phyloP scores from a whole-genome alignment of 2,329 filamentous ascomycete species.

The Blastomyces gilchristii region DNA sequence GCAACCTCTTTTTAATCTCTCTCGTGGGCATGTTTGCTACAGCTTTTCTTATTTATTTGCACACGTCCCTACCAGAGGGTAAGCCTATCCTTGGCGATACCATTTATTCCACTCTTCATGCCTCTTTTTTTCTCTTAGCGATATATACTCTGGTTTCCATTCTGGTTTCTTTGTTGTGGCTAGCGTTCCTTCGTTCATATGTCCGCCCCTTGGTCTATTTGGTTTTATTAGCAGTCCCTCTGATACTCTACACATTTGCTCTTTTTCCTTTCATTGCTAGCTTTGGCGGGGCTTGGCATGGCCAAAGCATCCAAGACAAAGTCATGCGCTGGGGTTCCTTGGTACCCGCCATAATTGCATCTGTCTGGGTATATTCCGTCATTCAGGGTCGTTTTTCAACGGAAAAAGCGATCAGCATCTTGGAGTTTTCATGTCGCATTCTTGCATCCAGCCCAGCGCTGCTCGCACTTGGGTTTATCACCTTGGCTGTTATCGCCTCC shows the following conservation, averaged over 20 bases:
- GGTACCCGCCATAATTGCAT: slow-evolving; percentile 60
- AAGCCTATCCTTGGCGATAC: slow-evolving; percentile 71
- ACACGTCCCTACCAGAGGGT: slow-evolving; percentile 61
- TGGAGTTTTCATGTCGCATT: slow-evolving; percentile 87
- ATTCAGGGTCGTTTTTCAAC: slow-evolving; percentile 71
- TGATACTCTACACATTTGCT: slow-evolving; percentile 79
- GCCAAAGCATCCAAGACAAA: slow-evolving; percentile 71
- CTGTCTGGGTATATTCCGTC: slow-evolving; percentile 75
- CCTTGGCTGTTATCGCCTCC: slow-evolving; percentile 61
- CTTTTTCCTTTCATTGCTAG: slow-evolving; percentile 86
- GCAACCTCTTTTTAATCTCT: slow-evolving; percentile 76
- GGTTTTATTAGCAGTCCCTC: slow-evolving; percentile 72
- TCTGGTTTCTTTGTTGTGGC: slow-evolving; percentile 79
- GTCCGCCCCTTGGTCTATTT: slow-evolving; percentile 71
- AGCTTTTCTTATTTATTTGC: slow-evolving; percentile 79
- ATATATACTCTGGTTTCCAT: slow-evolving; percentile 87
- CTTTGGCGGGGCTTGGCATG: slow-evolving; percentile 65
- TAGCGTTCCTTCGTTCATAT: slow-evolving; percentile 78
- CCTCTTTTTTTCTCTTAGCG: slow-evolving; percentile 79
- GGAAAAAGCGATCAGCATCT: slow-evolving; percentile 70
- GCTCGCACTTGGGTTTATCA: slow-evolving; percentile 69
- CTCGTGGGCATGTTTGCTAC: slow-evolving; percentile 77
- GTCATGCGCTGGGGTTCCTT: slow-evolving; percentile 81
- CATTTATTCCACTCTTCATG: slow-evolving; percentile 78
- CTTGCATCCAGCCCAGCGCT: slow-evolving; percentile 75